A percentile compares a stretch with the other conserved stretches of the same genome.
These are phyloP conservation scores for Candida xyloterini DNA, from an alignment of 805 yeast genomes.

Conservation along the genomic window DNA sequence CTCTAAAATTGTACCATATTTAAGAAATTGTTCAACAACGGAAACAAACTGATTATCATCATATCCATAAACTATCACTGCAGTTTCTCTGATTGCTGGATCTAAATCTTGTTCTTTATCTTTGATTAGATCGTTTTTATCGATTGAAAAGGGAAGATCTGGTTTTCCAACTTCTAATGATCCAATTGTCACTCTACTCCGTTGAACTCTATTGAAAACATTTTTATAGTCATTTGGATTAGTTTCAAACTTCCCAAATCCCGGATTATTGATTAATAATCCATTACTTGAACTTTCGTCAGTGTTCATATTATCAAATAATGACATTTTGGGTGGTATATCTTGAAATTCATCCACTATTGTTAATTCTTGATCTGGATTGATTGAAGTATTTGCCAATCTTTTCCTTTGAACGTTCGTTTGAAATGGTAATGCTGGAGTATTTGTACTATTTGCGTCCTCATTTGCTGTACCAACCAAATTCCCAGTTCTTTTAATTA, in stretches of 20 bases:
- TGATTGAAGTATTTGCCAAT: constrained; percentile 8
- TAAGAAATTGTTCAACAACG: constrained; percentile 69
- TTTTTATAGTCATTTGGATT: constrained; percentile 45
- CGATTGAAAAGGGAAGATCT: constrained; percentile 20
- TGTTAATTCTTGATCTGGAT: constrained; percentile 17
- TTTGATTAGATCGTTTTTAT: constrained; percentile 1
- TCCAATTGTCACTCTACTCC: constrained; percentile 17
- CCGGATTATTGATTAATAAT: constrained; percentile 26
- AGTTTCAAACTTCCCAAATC: constrained; percentile 36
- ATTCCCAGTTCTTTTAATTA: constrained; percentile 41
- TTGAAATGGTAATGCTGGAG: constrained; percentile 26
- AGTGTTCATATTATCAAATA: constrained; percentile 43
- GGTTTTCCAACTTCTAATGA: constrained; percentile 1
- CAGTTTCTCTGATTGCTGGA: constrained; percentile 42
- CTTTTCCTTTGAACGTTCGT: constrained; percentile 20
- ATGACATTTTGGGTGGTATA: constrained; percentile 48
- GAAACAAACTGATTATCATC: constrained; percentile 69
- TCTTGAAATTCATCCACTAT: constrained; percentile 36
- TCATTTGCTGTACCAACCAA: constrained; percentile 51
- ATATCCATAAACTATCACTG: constrained; percentile 85
- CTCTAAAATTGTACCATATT: constrained; percentile 78
- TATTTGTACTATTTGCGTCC: constrained; percentile 21
- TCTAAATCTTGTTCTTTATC: constrained; percentile 28
- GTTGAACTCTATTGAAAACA: constrained; percentile 39
- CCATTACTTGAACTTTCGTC: constrained; percentile 38